Percentiles rank a stretch among this genome's conserved stretches.
phyloP scores from a whole-genome alignment of 1,284 basidiomycete genomes.

The Ceratobasidium sp. region DNA sequence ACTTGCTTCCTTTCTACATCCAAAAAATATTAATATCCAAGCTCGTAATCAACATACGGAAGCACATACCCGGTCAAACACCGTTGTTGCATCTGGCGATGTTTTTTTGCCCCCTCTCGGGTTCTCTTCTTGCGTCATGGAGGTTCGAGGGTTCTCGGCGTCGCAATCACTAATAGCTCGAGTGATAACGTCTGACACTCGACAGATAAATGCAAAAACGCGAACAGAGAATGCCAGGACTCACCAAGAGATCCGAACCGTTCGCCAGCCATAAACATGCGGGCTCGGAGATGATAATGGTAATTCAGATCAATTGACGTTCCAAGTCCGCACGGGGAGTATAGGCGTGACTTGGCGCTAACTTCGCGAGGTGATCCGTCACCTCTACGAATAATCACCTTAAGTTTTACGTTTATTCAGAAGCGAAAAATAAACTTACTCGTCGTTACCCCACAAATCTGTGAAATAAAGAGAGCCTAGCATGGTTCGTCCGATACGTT shows the following conservation, averaged over 20 bases:
- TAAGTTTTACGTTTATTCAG: background rate
- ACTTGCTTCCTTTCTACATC: background rate
- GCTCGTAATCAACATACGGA: too few relatives aligned
- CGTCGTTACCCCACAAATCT: slow-evolving; percentile 2
- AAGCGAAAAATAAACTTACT: background rate
- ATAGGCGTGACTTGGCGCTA: slow-evolving; percentile 14
- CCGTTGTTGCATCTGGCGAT: background rate
- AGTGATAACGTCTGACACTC: background rate
- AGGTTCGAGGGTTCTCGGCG: background rate
- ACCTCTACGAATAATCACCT: background rate
- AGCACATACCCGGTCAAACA: slow-evolving; percentile 23
- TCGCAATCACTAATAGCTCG: slow-evolving; percentile 1
- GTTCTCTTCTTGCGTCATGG: background rate
- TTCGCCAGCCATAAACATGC: background rate
- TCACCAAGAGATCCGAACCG: slow-evolving; percentile 14
- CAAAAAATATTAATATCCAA: background rate
- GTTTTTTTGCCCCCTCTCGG: background rate
- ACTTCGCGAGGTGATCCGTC: slow-evolving; percentile 10
- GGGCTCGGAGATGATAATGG: slow-evolving; percentile 15
- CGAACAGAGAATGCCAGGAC: background rate
- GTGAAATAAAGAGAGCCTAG: slow-evolving; percentile 42
- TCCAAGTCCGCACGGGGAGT: slow-evolving; percentile 39
- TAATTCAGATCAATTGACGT: slow-evolving; percentile 39
- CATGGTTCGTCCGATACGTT: slow-evolving; percentile 18
- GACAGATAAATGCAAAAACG: background rate